phyloP scores from a whole-genome alignment of 257 asterid genomes.

The Salvia miltiorrhiza region DNA sequence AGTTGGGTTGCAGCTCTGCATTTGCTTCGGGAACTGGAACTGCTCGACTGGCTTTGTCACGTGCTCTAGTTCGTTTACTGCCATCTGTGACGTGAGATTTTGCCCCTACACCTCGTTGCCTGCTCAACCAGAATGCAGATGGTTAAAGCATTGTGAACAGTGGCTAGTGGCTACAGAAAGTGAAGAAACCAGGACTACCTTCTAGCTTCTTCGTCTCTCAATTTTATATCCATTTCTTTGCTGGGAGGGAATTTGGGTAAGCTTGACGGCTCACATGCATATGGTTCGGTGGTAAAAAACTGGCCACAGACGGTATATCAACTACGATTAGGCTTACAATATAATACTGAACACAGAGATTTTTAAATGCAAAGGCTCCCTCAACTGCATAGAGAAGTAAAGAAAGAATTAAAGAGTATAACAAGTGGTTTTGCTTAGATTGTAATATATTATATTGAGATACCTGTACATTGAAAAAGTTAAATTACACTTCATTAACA shows the following conservation, averaged over 20 bases:
- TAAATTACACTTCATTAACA: not conserved
- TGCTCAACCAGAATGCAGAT: conserved; percentile 20
- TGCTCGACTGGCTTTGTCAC: conserved; percentile 65
- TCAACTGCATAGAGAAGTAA: not conserved
- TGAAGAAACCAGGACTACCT: conserved; percentile 44
- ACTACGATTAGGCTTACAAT: not conserved
- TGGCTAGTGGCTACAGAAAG: not conserved
- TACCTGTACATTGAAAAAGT: not conserved
- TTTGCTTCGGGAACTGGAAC: conserved; percentile 94
- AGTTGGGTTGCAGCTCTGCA: conserved; percentile 83
- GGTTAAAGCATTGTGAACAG: not conserved
- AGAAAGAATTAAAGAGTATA: not conserved
- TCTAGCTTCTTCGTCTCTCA: conserved; percentile 86
- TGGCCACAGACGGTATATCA: conserved; percentile 22
- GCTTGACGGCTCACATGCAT: conserved; percentile 81
- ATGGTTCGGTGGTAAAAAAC: conserved; percentile 79
- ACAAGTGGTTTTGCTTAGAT: not conserved
- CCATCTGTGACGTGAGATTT: conserved; percentile 57
- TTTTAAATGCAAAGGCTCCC: not conserved
- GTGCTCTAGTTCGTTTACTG: conserved; percentile 55
- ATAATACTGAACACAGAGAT: not conserved
- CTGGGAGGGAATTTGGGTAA: conserved; percentile 90
- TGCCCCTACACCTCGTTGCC: conserved; percentile 59
- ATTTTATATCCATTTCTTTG: conserved; percentile 88
- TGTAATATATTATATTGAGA: not conserved